These are phyloP conservation scores for Monosporozyma unispora DNA, from an alignment of 805 yeast genomes.

Conservation along the genomic window DNA sequence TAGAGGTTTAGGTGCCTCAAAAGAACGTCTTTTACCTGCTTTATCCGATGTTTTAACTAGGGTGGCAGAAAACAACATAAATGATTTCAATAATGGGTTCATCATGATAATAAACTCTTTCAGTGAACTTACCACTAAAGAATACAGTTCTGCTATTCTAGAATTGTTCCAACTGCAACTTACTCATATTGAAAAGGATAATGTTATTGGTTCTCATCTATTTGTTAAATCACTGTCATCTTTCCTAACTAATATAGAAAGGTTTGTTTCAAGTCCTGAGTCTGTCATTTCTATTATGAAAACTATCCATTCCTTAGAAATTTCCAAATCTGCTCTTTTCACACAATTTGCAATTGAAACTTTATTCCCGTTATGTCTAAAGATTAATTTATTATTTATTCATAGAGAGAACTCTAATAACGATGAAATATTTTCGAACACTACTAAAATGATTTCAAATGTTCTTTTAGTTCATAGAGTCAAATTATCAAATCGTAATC, in stretches of 20 bases:
- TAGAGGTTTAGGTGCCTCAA: constrained; percentile 18
- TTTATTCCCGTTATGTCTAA: constrained; percentile 31
- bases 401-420: constrained; percentile 3
- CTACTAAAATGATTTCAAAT: constrained; percentile 47
- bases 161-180: constrained; percentile 18
- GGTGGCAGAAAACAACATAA: neutral
- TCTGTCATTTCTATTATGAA: constrained; percentile 16
- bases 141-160: constrained; percentile 10
- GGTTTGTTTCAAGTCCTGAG: constrained; percentile 3
- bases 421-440: constrained; percentile 30
- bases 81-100: constrained; percentile 16
- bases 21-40: constrained; percentile 15
- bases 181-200: constrained; percentile 15
- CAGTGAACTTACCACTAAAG: neutral
- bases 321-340: constrained; percentile 47
- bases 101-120: constrained; percentile 10
- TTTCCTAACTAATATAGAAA: constrained; percentile 16
- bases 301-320: constrained; percentile 35
- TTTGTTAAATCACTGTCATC: constrained; percentile 29
- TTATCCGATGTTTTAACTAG: constrained; percentile 11
- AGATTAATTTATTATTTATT: neutral
- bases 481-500: constrained; percentile 65
- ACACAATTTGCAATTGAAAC: constrained; percentile 60
- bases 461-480: constrained; percentile 60
- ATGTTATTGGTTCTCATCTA: constrained; percentile 14